phyloP scores from a whole-genome alignment of 1,284 basidiomycete genomes.

The Moesziomyces parantarcticus region DNA sequence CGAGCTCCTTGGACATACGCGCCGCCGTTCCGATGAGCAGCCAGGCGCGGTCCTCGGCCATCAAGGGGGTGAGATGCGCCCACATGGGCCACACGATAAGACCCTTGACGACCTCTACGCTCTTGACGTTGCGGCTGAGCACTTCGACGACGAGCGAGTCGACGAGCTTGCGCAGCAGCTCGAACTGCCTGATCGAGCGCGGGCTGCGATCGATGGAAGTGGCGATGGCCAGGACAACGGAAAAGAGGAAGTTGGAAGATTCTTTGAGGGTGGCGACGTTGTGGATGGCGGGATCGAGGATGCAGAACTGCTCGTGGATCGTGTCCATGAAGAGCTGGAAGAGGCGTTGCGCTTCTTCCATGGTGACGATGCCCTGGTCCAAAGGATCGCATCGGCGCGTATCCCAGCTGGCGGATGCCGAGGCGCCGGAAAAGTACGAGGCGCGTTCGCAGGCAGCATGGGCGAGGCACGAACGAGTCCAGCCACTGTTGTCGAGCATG shows the following conservation, averaged over 20 bases:
- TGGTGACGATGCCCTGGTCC: slow-evolving; percentile 43
- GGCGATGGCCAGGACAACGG: slow-evolving; percentile 46
- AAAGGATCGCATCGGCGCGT: slow-evolving; percentile 41
- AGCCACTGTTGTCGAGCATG: slow-evolving; percentile 38
- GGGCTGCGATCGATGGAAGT: slow-evolving; percentile 40
- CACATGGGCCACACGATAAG: slow-evolving; percentile 51
- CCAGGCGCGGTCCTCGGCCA: slow-evolving; percentile 49
- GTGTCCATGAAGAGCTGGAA: slow-evolving; percentile 38
- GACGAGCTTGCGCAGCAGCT: slow-evolving; percentile 36
- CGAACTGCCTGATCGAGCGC: slow-evolving; percentile 39
- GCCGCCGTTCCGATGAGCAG: slow-evolving; percentile 47
- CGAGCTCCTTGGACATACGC: slow-evolving; percentile 48
- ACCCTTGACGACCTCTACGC: slow-evolving; percentile 46
- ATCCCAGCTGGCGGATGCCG: slow-evolving; percentile 43
- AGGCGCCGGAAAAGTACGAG: slow-evolving; percentile 48
- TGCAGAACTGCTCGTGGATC: slow-evolving; percentile 46
- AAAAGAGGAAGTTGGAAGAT: slow-evolving; percentile 50
- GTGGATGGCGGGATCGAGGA: slow-evolving; percentile 41
- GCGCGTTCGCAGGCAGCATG: slow-evolving; percentile 46
- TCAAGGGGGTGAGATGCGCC: slow-evolving; percentile 47
- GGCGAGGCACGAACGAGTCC: slow-evolving; percentile 37
- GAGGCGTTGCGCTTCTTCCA: slow-evolving; percentile 40
- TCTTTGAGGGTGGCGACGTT: slow-evolving; percentile 39
- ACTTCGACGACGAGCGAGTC: slow-evolving; percentile 48
- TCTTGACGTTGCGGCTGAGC: slow-evolving; percentile 51